These are phyloP conservation scores for Dalbergia cultrata DNA, from an alignment of 306 rosid species.

Conservation along the genomic window DNA sequence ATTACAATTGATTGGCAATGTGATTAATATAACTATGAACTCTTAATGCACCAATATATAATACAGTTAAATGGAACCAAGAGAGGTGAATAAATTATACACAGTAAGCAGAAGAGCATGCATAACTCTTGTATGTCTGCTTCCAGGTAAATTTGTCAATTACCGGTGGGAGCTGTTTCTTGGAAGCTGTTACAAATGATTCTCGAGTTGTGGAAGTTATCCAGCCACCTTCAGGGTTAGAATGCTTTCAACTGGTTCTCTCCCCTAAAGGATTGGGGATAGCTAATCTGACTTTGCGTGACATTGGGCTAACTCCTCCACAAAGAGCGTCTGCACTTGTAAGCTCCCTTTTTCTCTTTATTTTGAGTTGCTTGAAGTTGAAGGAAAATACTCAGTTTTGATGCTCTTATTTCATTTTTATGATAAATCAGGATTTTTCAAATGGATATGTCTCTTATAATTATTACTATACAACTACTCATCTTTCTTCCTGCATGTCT, in stretches of 20 bases:
- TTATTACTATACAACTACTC: neutral
- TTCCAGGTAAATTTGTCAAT: conserved; percentile 77
- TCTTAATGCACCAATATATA: neutral
- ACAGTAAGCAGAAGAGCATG: conserved; percentile 5
- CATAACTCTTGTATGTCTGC: conserved; percentile 15
- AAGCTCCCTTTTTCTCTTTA: conserved; percentile 50
- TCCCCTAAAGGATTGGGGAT: conserved; percentile 86
- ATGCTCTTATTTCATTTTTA: conserved; percentile 21
- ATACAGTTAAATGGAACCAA: conserved; percentile 1
- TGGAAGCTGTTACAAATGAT: conserved; percentile 82
- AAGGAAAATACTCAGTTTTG: conserved; percentile 34
- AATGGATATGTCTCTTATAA: conserved; percentile 22
- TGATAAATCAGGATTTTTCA: conserved; percentile 20
- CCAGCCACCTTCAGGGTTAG: conserved; percentile 69
- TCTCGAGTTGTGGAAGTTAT: conserved; percentile 79
- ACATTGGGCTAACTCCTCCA: conserved; percentile 85
- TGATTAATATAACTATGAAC: neutral
- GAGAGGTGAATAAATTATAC: conserved; percentile 1
- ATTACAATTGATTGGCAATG: neutral
- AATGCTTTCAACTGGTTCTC: conserved; percentile 71
- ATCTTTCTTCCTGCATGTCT: conserved; percentile 20
- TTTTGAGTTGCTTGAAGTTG: conserved; percentile 38
- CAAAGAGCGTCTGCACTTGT: conserved; percentile 78
- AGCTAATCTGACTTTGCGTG: conserved; percentile 76
- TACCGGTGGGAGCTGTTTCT: conserved; percentile 94